Conservation (phyloP, 2,329 filamentous ascomycete species). For the Helicocarpus griseus region DNA sequence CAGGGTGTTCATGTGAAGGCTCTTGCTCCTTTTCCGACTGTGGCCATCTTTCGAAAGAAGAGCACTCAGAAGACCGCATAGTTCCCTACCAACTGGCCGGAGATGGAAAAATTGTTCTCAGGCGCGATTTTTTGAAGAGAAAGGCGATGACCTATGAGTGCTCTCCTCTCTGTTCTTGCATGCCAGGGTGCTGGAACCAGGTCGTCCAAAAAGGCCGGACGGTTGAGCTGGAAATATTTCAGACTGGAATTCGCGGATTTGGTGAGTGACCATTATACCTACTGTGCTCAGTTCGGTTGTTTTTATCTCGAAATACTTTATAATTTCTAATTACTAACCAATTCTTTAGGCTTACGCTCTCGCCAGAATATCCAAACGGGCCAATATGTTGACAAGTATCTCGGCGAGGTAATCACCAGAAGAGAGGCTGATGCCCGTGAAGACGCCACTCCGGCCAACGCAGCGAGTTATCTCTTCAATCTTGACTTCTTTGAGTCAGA, state of each 20-base stretch:
- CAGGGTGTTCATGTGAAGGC: slow-evolving; percentile 23
- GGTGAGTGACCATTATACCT: slow-evolving; percentile 17
- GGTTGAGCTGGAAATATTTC: slow-evolving; percentile 33
- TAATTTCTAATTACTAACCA: background rate
- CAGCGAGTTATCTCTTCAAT: slow-evolving; percentile 33
- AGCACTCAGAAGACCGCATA: slow-evolving; percentile 20
- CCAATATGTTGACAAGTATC: slow-evolving; percentile 38
- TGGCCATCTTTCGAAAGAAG: slow-evolving; percentile 23
- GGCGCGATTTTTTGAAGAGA: slow-evolving; percentile 21
- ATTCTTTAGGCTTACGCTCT: slow-evolving; percentile 29
- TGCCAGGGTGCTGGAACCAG: slow-evolving; percentile 30
- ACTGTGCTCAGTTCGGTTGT: background rate
- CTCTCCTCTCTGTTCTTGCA: slow-evolving; percentile 28
- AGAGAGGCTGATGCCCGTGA: slow-evolving; percentile 30
- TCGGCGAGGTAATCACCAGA: slow-evolving; percentile 35
- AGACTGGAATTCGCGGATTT: slow-evolving; percentile 33
- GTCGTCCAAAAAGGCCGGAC: slow-evolving; percentile 33
- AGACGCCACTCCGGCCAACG: slow-evolving; percentile 17
- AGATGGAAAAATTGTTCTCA: slow-evolving; percentile 19
- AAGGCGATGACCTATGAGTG: slow-evolving; percentile 35
- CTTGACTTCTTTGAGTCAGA: slow-evolving; percentile 29
- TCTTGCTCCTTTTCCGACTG: slow-evolving; percentile 21
- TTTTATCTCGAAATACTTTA: background rate
- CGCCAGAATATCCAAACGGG: slow-evolving; percentile 27
- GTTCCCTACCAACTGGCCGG: slow-evolving; percentile 20